Base-by-base conservation (phyloP, 768 basidiomycete genomes). In the Hygrophorus pudorinus region DNA sequence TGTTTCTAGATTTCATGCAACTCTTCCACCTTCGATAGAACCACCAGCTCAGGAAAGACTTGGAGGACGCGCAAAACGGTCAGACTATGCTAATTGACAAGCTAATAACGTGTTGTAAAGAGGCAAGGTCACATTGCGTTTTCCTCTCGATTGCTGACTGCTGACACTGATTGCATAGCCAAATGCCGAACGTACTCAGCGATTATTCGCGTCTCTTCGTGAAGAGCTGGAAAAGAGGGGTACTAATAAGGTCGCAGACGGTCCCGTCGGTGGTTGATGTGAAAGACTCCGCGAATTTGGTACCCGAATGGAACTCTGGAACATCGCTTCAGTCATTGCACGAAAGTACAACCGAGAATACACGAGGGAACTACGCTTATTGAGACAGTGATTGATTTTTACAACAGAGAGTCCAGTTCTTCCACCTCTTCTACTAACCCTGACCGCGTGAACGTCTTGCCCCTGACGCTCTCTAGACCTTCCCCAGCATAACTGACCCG, bases 401-500 rank as follows among this genome's bases (percentile, higher is more conserved):
- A 84, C 48, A 72, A 62, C 52, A 90, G 65, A 43, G 68, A 75
- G 52, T 88, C 85, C 49, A 92, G 64, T 56, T 86, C 85, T 56
- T 81, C 82, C 27, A 82, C 53, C 14, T 65, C 64, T 55, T 68
- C 75, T 13, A 81, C 81, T 29, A 76, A 58, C 8, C 89, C 90
- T 12, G 84, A 85, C 59, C 75, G 85, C 37, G 73, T 73, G 61
- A 91, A 84, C 21, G 63, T 75, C 68, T 82, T 82, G 36, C 90
- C 92, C 61, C 79, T 81, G 38, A 86, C 72, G 38, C 61, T 65
- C 54, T 85, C 81, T 48, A 98, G 64, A 1, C 91, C 94, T 61
- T 99, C 96, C 12, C 96, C 96, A 16, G 85, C 83, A 51, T 97
- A 99, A 55, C 78, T 84, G 46, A 93, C 80, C 7, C 81, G 66